A percentile compares a stretch with the other conserved stretches of the same genome.
Conservation (phyloP, 2,329 filamentous ascomycete genomes). For the Phyllosticta citriasiana region DNA sequence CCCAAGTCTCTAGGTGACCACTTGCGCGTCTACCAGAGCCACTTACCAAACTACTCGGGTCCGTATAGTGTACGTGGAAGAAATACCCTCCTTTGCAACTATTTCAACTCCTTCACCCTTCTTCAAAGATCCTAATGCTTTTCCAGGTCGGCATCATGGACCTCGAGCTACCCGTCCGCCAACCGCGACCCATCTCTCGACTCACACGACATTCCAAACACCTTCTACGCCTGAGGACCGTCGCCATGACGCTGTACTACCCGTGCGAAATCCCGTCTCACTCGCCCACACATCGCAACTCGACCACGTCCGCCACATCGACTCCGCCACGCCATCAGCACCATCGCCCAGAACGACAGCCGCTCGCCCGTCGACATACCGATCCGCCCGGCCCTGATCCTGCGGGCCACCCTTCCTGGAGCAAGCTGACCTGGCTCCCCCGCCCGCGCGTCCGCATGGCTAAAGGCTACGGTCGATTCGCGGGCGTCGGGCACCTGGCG, state of each 20-base stretch:
- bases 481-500: conserved; percentile 40
- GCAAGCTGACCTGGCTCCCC: conserved; percentile 53
- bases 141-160: conserved; percentile 40
- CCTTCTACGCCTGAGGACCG: conserved; percentile 46
- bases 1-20: conserved; percentile 40
- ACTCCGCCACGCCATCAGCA: neutral
- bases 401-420: conserved; percentile 35
- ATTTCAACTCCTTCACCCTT: neutral
- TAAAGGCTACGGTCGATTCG: conserved; percentile 53
- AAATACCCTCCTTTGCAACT: neutral
- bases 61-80: conserved; percentile 29
- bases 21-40: conserved; percentile 32
- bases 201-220: conserved; percentile 40
- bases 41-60: conserved; percentile 42
- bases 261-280: conserved; percentile 39
- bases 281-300: neutral
- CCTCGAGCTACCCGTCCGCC: conserved; percentile 42
- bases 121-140: neutral
- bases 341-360: neutral
- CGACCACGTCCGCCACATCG: neutral
- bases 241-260: conserved; percentile 58
- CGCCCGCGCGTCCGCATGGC: conserved; percentile 46
- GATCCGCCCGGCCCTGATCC: conserved; percentile 26
- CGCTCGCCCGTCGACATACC: conserved; percentile 11
- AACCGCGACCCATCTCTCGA: conserved; percentile 38